Evolutionary conservation across 2,329 filamentous ascomycete species (phyloP).

Genomic region (Chrysoporthe deuterocubensis): DNA sequence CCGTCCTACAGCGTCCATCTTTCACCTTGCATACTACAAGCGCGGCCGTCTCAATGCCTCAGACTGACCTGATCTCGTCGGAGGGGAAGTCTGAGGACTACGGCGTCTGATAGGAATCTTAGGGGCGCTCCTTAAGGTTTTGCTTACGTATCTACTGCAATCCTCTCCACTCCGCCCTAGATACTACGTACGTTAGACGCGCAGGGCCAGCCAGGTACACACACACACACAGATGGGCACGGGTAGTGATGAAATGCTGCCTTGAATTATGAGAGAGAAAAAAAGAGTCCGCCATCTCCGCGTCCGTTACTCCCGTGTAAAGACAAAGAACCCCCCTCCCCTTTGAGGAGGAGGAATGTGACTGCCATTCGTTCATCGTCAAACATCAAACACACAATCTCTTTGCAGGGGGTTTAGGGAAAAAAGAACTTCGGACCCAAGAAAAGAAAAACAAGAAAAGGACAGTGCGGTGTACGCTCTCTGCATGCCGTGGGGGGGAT

Average conservation of each 20-base stretch:
- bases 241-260: neutral
- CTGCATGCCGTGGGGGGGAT: conserved; percentile 22
- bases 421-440: neutral
- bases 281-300: neutral
- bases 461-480: conserved; percentile 24
- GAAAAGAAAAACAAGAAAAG: conserved; percentile 15
- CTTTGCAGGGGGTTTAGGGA: neutral
- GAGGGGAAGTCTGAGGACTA: too few species aligned
- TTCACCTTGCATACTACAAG: too few species aligned
- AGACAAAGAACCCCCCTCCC: neutral
- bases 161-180: too few species aligned
- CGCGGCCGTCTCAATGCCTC: too few species aligned
- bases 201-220: neutral
- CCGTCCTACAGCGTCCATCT: too few species aligned
- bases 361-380: conserved; percentile 26
- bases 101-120: too few species aligned
- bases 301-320: conserved; percentile 14
- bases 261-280: conserved; percentile 1
- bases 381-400: conserved; percentile 24
- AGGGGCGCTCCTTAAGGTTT: too few species aligned
- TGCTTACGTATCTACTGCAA: too few species aligned
- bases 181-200: too few species aligned
- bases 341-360: conserved; percentile 11
- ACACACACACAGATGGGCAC: neutral
- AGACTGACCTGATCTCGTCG: too few species aligned